Evolutionary conservation across 805 yeast genomes (phyloP), one percentile per base, ranked within the genome.

Genomic region (Scheffersomyces spartinae): DNA sequence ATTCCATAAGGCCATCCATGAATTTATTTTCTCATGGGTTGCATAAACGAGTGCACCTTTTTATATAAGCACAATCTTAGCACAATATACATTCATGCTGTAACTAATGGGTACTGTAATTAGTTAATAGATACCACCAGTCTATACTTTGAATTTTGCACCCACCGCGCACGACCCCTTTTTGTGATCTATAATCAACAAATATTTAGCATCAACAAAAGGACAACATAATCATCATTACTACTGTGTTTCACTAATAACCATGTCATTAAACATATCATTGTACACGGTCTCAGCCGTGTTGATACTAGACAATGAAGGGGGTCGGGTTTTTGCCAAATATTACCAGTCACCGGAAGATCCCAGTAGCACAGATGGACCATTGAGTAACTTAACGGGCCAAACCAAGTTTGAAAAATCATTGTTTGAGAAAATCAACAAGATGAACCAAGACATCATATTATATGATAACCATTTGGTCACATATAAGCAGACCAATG

Each of bases 401-500:
- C 96, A 91, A 55, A 57, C 63, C 30, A 62, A 72, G 28, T 91
- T 88, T 49, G 98, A 91, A 55, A 56, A 68, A 37, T 63, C 67
- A 4, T 54, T 91, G 20, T 77, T 76, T 42, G 49, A 55, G 23
- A 91, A 86, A 52, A 76, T 94, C n/a, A 69, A 69, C 51, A 82
- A 84, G 43, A 74, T 75, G 35, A 74, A 79, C 44, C 71, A 79
- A 26, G 97, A 86, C 43, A 73, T 91, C 28, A 55, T 84, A 33
- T 61, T 91, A 23, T 78, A 73, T 45, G 94, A 85, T 42, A 72
- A 72, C 46, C 78, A 76, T 37, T 61, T 84, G 33, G 74, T 86
- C 20, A 77, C 84, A n/a, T 91, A 85, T 57, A 85, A 82, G 52
- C 93, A 85, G 51, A 61, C 70, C 32, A 66, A 82, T 27, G 97